Evolutionary conservation across 1,284 basidiomycete genomes (phyloP), one percentile per base, ranked within the genome.

Genomic region (Trametes pubescens): DNA sequence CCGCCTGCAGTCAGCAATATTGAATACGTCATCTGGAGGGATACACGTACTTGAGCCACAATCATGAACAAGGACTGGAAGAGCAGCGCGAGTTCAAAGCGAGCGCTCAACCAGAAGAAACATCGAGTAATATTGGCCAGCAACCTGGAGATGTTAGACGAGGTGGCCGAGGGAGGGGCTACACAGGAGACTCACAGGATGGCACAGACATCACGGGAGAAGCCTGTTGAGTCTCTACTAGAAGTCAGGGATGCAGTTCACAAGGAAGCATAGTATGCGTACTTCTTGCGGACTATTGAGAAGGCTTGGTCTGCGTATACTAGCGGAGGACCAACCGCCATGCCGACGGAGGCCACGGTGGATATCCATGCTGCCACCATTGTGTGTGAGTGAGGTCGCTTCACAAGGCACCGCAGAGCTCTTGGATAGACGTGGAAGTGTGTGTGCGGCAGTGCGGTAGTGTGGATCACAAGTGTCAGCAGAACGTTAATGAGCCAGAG

Each of bases 51-150:
- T 79, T 94, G 92, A 8, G 91, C 86, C 49, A 90, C 64, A 67
- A 94, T 93, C 91, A 95, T 93, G 60, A 93, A 79, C 61, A 94
- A 76, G 18, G 91, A 92, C 75, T 95, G 92, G 14, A 93, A 69
- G 40, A 94, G 80, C 56, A 95, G 79, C 1, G 93, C 83, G 51
- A 86, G 78, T 78, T 95, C 94, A 75, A 94, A 95, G 49, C 76
- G 89, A 57, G 89, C 83, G 74, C 93, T 93, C 53, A 95, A 77
- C 93, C 94, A 94, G 78, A 94, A 94, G 81, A 95, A 94, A 77
- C 92, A 93, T 72, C 92, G 82, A 22, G 89, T 89, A 59, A 94
- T 91, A 76, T 94, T 94, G 56, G 93, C 92, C 65, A 93, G 81
- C 44, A 93, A 80, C 66, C 91, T 92, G 38, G 0, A 18, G 1